Percentiles rank a stretch among this genome's conserved stretches.
These are phyloP conservation scores for Solanum piurae DNA, from an alignment of 257 asterid genomes.

Conservation along the genomic window DNA sequence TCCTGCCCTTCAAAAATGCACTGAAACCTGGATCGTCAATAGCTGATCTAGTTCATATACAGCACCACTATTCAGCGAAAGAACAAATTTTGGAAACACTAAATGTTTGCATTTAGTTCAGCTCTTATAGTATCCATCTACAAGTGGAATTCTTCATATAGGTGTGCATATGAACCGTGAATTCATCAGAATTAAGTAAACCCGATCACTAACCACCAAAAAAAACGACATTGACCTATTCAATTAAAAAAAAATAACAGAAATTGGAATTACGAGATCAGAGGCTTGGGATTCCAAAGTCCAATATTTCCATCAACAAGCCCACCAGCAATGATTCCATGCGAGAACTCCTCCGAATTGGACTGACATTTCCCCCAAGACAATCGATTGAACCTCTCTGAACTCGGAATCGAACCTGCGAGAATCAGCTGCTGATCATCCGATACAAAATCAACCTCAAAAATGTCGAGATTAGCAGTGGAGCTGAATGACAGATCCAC, in stretches of 20 bases:
- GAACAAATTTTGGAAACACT: background rate
- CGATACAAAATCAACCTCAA: slow-evolving; percentile 77
- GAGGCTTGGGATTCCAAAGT: slow-evolving; percentile 78
- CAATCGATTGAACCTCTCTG: slow-evolving; percentile 84
- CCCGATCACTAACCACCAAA: background rate
- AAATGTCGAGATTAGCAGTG: slow-evolving; percentile 82
- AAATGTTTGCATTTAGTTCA: background rate
- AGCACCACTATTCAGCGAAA: background rate
- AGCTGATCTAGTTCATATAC: background rate
- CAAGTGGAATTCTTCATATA: background rate
- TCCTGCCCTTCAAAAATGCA: background rate
- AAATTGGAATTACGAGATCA: slow-evolving; percentile 55
- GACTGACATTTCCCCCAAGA: slow-evolving; percentile 66
- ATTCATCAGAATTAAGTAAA: background rate
- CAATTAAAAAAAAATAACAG: background rate
- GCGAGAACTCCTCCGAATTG: slow-evolving; percentile 59
- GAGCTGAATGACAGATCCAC: slow-evolving; percentile 98
- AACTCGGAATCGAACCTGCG: slow-evolving; percentile 59
- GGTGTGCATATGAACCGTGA: background rate
- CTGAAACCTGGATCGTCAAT: background rate
- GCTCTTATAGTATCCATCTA: background rate
- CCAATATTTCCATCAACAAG: slow-evolving; percentile 91
- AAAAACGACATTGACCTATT: background rate
- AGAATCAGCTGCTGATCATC: slow-evolving; percentile 63
- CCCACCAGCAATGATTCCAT: slow-evolving; percentile 93